Evolutionary conservation across 805 yeast species (phyloP).

Genomic region (Metschnikowia matae): DNA sequence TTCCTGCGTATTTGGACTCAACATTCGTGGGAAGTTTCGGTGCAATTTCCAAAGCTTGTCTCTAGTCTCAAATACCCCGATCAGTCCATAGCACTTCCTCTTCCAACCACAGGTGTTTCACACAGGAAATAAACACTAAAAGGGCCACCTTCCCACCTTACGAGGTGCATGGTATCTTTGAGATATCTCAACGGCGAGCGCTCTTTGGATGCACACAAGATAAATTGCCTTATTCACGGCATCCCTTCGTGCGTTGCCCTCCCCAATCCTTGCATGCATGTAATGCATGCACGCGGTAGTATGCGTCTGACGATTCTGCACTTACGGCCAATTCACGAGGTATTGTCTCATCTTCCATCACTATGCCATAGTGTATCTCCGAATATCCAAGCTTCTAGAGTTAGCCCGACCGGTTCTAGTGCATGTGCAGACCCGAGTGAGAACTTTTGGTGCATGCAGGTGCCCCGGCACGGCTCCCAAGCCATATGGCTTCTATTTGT

Average conservation of each 20-base stretch:
- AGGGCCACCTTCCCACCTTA: too few species aligned
- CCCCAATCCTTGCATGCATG: not conserved
- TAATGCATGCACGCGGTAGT: not conserved
- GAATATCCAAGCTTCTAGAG: not conserved
- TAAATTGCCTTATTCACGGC: not conserved
- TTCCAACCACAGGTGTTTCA: too few species aligned
- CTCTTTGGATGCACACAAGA: not conserved
- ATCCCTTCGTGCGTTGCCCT: not conserved
- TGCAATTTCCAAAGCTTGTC: not conserved
- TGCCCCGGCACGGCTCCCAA: too few species aligned
- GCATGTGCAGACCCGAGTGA: not conserved
- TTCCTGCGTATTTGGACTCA: not conserved
- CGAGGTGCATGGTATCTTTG: not conserved
- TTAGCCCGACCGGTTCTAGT: not conserved
- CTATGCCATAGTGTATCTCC: not conserved
- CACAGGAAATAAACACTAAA: too few species aligned
- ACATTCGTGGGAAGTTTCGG: not conserved
- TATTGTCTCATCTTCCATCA: not conserved
- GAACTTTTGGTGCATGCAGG: not conserved
- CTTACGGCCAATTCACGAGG: not conserved
- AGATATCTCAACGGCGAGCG: not conserved
- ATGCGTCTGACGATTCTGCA: not conserved
- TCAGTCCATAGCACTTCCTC: not conserved
- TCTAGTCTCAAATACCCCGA: not conserved
- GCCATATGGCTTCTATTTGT: not conserved